A percentile compares a stretch with the other conserved stretches of the same genome.
Evolutionary conservation across 1,284 basidiomycete species (phyloP).

Genomic region (Clitocybe nebularis): DNA sequence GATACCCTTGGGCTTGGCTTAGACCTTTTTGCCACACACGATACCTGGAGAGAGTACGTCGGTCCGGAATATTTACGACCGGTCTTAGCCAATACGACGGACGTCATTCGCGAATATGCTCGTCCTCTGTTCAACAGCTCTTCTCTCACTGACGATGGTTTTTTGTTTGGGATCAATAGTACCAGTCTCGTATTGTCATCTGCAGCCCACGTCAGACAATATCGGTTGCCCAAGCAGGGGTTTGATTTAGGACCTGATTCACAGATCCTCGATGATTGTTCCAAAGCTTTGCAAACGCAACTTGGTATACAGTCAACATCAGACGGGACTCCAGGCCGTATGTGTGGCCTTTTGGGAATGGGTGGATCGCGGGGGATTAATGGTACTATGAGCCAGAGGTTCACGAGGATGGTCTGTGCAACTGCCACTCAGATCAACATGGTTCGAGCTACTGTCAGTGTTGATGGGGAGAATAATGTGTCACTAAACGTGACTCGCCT

Average conservation of each 20-base stretch:
- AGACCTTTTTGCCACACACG: constrained; percentile 6
- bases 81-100: constrained; percentile 13
- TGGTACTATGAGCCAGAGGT: constrained; percentile 1
- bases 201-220: background rate
- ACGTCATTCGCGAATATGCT: constrained; percentile 11
- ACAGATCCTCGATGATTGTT: constrained; percentile 6
- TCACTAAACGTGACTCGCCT: constrained; percentile 11
- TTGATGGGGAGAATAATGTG: constrained; percentile 11
- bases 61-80: constrained; percentile 16
- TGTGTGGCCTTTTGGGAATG: constrained; percentile 14
- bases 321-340: background rate
- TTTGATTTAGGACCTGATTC: background rate
- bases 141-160: constrained; percentile 4
- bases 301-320: constrained; percentile 2
- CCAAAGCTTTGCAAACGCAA: constrained; percentile 2
- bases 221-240: background rate
- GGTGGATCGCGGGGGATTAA: constrained; percentile 10
- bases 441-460: constrained; percentile 15
- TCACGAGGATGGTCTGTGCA: constrained; percentile 18
- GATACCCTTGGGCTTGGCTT: background rate
- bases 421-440: constrained; percentile 20
- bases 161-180: constrained; percentile 3
- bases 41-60: constrained; percentile 11
- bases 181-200: background rate
- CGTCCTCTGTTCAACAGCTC: constrained; percentile 17